Percentiles rank a stretch among this genome's conserved stretches.
Conservation (phyloP, 495 filamentous ascomycete genomes). For the Xylaria nigripes region DNA sequence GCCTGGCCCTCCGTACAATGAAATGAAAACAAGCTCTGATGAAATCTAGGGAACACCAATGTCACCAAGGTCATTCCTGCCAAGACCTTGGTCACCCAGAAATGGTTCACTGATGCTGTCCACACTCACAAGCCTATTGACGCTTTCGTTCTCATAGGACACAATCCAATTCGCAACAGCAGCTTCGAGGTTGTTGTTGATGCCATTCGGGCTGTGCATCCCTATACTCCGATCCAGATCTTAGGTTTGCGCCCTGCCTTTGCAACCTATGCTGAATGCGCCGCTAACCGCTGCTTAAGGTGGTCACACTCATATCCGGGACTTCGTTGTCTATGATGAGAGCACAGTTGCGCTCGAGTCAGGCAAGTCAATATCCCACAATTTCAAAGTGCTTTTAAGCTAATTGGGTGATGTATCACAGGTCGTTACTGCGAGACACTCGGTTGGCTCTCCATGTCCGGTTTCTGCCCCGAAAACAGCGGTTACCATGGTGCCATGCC, state of each 20-base stretch:
- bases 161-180: conserved; percentile 54
- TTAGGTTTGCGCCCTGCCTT: conserved; percentile 37
- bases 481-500: conserved; percentile 17
- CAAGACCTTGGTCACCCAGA: conserved; percentile 56
- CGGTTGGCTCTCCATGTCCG: conserved; percentile 73
- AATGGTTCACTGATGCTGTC: conserved; percentile 71
- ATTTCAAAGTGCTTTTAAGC: neutral
- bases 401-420: neutral
- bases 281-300: conserved; percentile 17
- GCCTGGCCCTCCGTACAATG: conserved; percentile 52
- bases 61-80: conserved; percentile 34
- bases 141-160: conserved; percentile 63
- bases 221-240: conserved; percentile 69
- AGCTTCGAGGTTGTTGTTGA: conserved; percentile 52
- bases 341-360: conserved; percentile 67
- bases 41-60: conserved; percentile 22
- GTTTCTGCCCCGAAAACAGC: conserved; percentile 38
- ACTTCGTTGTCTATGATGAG: conserved; percentile 64
- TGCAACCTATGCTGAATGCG: neutral
- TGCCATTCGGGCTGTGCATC: conserved; percentile 56
- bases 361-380: conserved; percentile 25
- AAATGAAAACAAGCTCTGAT: conserved; percentile 24
- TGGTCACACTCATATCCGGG: conserved; percentile 74
- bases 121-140: conserved; percentile 54
- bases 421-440: conserved; percentile 81